Conservation (phyloP, 768 basidiomycete species). For the Lyophyllum semitale region DNA sequence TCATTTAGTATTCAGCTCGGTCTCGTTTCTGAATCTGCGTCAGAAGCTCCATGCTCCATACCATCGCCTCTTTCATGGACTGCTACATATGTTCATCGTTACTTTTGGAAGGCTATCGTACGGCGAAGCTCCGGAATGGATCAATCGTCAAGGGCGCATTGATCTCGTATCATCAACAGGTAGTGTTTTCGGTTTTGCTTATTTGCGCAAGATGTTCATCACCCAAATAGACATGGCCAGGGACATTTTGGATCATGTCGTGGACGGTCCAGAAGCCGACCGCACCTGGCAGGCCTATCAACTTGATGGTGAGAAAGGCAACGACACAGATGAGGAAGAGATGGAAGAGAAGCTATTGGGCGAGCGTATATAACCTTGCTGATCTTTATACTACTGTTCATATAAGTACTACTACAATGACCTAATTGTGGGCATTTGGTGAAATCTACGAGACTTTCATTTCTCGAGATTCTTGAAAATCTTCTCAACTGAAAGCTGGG, state of each 20-base stretch:
- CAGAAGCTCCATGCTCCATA: conserved; percentile 58
- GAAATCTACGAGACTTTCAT: neutral
- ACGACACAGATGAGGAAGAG: conserved; percentile 56
- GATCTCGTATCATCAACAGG: conserved; percentile 51
- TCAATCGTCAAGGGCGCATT: conserved; percentile 37
- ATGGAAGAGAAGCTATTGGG: conserved; percentile 54
- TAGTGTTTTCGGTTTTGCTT: conserved; percentile 26
- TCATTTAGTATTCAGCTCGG: conserved; percentile 55
- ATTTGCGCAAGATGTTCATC: conserved; percentile 1
- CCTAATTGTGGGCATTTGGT: neutral
- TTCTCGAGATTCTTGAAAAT: conserved; percentile 8
- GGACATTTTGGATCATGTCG: conserved; percentile 64
- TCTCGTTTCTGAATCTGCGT: conserved; percentile 52
- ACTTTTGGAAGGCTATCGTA: conserved; percentile 76
- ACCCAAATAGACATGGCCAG: conserved; percentile 51
- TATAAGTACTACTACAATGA: neutral
- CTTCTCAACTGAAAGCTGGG: conserved; percentile 11
- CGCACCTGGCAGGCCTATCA: conserved; percentile 65
- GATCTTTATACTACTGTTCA: neutral
- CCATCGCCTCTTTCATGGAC: conserved; percentile 56
- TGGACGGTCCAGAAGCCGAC: conserved; percentile 74
- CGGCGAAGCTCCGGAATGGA: conserved; percentile 65
- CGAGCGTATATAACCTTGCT: conserved; percentile 9
- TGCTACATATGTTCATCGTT: conserved; percentile 74
- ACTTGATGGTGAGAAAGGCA: conserved; percentile 40